Conservation (phyloP, 495 filamentous ascomycete species). For the Penicillium dipodomyicola region DNA sequence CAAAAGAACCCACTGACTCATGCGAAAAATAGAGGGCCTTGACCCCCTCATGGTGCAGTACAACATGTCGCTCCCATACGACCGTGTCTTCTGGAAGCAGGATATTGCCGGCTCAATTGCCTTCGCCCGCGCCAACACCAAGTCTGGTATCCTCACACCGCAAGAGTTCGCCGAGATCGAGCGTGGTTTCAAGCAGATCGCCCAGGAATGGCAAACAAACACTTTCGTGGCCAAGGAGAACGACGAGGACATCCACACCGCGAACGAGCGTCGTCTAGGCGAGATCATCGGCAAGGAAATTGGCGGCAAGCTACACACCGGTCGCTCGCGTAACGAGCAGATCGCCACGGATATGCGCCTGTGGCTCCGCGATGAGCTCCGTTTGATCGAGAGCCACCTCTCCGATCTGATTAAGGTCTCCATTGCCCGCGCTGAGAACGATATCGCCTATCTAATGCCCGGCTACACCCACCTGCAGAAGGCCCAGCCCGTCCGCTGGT, state of each 20-base stretch:
- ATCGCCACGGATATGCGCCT: constrained; percentile 90
- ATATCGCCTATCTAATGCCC: constrained; percentile 65
- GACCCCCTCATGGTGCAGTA: constrained; percentile 88
- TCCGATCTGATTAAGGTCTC: constrained; percentile 69
- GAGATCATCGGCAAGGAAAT: constrained; percentile 87
- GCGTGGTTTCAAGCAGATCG: constrained; percentile 66
- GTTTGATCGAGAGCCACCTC: constrained; percentile 66
- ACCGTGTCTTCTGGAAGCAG: constrained; percentile 76
- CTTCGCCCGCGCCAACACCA: constrained; percentile 81
- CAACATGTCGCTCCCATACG: constrained; percentile 84
- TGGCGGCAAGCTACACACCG: constrained; percentile 91
- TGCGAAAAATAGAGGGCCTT: constrained; percentile 58
- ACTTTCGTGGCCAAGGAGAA: constrained; percentile 46
- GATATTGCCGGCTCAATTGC: constrained; percentile 81
- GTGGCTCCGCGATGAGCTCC: constrained; percentile 81
- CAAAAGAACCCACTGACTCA: constrained; percentile 22
- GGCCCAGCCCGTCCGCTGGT: constrained; percentile 86
- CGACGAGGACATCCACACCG: constrained; percentile 78
- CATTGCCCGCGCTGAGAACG: constrained; percentile 69
- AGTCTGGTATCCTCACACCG: constrained; percentile 68
- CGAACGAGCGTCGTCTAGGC: constrained; percentile 85
- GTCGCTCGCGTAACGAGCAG: constrained; percentile 90
- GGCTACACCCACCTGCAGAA: constrained; percentile 90
- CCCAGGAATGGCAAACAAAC: constrained; percentile 68
- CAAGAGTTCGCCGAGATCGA: constrained; percentile 78